A percentile compares a stretch with the other conserved stretches of the same genome.
Evolutionary conservation across 2,329 filamentous ascomycete species (phyloP).

Genomic region (Aureobasidium subglaciale): DNA sequence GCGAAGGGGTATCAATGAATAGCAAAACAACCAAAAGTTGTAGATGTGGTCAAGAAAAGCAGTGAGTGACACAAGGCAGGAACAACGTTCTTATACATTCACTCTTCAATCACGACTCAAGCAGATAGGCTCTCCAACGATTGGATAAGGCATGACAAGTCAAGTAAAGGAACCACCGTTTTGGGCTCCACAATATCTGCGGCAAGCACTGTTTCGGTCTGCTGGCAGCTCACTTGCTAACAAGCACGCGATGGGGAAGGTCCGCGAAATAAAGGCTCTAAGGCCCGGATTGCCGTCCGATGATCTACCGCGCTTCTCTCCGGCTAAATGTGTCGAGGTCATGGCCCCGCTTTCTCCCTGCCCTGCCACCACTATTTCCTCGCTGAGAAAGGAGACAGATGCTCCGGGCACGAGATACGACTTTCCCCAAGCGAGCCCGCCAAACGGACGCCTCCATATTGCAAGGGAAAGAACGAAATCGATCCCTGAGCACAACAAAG

Average conservation of each 20-base stretch:
- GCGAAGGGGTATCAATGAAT: neutral
- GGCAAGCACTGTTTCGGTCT: neutral
- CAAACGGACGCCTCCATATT: too few relatives aligned
- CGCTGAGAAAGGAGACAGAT: neutral
- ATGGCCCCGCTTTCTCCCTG: slow-evolving; percentile 1
- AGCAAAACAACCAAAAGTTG: neutral
- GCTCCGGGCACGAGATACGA: neutral
- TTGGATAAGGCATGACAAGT: too few relatives aligned
- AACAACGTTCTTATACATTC: neutral
- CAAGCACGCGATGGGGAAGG: neutral
- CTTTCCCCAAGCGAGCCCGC: neutral
- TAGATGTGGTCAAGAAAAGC: neutral
- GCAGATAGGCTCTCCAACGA: neutral
- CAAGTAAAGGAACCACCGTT: neutral
- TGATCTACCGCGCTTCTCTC: too few relatives aligned
- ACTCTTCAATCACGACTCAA: neutral
- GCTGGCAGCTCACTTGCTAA: neutral
- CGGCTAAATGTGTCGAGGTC: neutral
- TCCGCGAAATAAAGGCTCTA: too few relatives aligned
- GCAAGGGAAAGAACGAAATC: too few relatives aligned
- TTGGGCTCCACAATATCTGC: neutral
- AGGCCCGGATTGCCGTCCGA: too few relatives aligned
- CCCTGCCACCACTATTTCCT: neutral
- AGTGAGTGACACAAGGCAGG: neutral
- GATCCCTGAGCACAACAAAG: too few relatives aligned